Base-by-base conservation (phyloP, 2,329 filamentous ascomycete genomes). In the Thielaviopsis euricoi region DNA sequence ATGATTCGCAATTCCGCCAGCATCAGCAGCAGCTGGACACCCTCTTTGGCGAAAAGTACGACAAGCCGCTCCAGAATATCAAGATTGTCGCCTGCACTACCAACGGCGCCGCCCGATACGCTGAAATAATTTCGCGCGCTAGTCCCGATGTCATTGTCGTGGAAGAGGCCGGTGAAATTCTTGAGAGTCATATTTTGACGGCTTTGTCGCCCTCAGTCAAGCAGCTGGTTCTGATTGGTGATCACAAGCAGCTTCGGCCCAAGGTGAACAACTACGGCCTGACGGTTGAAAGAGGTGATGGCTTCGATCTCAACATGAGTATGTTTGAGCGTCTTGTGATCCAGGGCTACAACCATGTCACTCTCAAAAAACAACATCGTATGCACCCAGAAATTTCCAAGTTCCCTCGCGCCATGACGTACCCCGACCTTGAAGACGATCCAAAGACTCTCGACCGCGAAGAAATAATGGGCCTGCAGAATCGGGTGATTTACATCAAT, bases 91-190 rank as follows among this genome's bases (percentile, higher is more conserved):
- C 75, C 0, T 87, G 82, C 62, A 89, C 86, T 0, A 89, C 85
- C 0, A 89, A 82, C 0, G 83, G 73, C 0, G 84, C 84, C 0
- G 82, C 86, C 0, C 87, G 75, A 67, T 77, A 85, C 55, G 68
- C 73, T 0, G 67, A 74, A 0, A 70, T 78, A 1, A 73, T 89
- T 19, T 21, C 73, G 4, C 70, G 73, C 0, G 77, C 76, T 0
- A 66, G 69, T 0, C 81, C 83, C 0, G 79, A 81, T 1, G 71
- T 86, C 2, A 67, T 87, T 1, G 65, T 89, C 0, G 78, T 87
- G 0, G 85, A 89, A 65, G 85, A 89, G 66, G 85, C 84, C 0
- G 85, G 83, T 1, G 85, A 89, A 62, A 85, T 89, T 3, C 71
- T 87, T 0, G 85, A 89, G 65, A 60, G 59, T 19, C 61, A 62